A percentile compares a stretch with the other conserved stretches of the same genome.
These are phyloP conservation scores for Juglanconis sp. DNA, from an alignment of 2,329 filamentous ascomycete species.

Conservation along the genomic window DNA sequence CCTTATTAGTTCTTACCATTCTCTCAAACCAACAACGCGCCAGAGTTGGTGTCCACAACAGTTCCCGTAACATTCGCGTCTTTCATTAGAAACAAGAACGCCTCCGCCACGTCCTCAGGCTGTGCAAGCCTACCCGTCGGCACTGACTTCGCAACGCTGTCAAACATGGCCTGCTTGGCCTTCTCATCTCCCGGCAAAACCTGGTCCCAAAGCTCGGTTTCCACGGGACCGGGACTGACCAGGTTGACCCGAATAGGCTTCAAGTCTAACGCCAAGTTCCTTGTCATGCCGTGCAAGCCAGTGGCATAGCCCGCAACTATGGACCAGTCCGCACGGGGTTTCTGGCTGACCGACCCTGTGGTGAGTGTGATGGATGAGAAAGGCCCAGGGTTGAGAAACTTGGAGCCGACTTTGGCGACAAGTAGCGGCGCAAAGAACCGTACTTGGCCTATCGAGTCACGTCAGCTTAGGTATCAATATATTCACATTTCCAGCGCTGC, in stretches of 20 bases:
- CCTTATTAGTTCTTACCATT: neutral
- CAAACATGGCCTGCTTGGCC: constrained; percentile 20
- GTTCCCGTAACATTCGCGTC: constrained; percentile 26
- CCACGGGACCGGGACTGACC: constrained; percentile 53
- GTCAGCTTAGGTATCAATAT: neutral
- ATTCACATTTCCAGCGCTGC: neutral
- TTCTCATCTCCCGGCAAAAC: constrained; percentile 21
- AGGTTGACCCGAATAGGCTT: constrained; percentile 62
- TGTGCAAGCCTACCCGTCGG: constrained; percentile 21
- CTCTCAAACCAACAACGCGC: constrained; percentile 19
- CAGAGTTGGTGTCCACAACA: constrained; percentile 22
- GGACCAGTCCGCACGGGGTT: constrained; percentile 45
- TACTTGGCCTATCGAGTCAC: constrained; percentile 26
- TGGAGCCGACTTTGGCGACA: constrained; percentile 30
- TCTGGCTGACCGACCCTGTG: constrained; percentile 47
- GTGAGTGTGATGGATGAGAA: constrained; percentile 54
- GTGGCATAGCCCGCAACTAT: constrained; percentile 46
- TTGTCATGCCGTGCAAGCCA: constrained; percentile 50
- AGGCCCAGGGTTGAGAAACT: constrained; percentile 23
- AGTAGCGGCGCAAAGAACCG: constrained; percentile 31
- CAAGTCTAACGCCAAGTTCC: constrained; percentile 59
- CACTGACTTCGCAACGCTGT: constrained; percentile 15
- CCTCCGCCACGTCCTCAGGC: constrained; percentile 28
- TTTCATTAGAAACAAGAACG: constrained; percentile 28
- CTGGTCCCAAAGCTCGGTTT: constrained; percentile 42